Percentiles rank a stretch among this genome's conserved stretches.
Conservation (phyloP, 2,329 filamentous ascomycete species). For the Alternaria rosae region DNA sequence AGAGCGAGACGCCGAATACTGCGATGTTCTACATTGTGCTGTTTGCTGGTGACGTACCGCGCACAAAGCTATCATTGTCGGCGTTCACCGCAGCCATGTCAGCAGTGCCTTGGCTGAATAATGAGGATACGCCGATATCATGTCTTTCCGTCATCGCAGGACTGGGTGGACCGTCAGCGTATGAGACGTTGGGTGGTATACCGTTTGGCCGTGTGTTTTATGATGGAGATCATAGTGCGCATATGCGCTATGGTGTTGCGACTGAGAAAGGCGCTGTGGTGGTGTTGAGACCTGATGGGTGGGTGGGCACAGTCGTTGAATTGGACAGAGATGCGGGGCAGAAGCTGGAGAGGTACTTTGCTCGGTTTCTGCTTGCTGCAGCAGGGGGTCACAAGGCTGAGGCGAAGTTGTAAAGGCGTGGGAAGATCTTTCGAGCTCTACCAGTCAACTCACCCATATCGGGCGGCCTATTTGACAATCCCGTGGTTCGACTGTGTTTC, state of each 20-base stretch:
- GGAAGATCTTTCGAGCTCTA: no score
- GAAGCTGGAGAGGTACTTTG: conserved; percentile 32
- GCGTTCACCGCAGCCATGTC: conserved; percentile 20
- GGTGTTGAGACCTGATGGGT: conserved; percentile 47
- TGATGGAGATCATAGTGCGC: conserved; percentile 42
- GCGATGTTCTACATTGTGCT: conserved; percentile 55
- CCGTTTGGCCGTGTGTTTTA: conserved; percentile 50
- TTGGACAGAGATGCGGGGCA: conserved; percentile 18
- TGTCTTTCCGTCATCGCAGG: conserved; percentile 39
- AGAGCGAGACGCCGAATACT: conserved; percentile 55
- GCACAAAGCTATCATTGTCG: conserved; percentile 15
- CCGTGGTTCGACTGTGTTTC: no score
- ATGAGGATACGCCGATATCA: conserved; percentile 21
- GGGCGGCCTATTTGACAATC: no score
- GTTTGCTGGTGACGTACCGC: conserved; percentile 49
- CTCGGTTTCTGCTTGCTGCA: conserved; percentile 17
- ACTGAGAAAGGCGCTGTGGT: conserved; percentile 32
- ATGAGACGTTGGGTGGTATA: conserved; percentile 38
- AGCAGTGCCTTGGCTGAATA: conserved; percentile 19
- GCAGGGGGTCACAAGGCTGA: neutral
- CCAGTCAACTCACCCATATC: no score
- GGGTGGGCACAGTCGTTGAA: conserved; percentile 33
- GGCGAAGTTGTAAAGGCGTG: neutral
- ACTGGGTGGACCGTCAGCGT: conserved; percentile 36
- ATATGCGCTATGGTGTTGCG: conserved; percentile 41